Evolutionary conservation across 768 basidiomycete genomes (phyloP).

Genomic region (Gloeostereum incarnatum): DNA sequence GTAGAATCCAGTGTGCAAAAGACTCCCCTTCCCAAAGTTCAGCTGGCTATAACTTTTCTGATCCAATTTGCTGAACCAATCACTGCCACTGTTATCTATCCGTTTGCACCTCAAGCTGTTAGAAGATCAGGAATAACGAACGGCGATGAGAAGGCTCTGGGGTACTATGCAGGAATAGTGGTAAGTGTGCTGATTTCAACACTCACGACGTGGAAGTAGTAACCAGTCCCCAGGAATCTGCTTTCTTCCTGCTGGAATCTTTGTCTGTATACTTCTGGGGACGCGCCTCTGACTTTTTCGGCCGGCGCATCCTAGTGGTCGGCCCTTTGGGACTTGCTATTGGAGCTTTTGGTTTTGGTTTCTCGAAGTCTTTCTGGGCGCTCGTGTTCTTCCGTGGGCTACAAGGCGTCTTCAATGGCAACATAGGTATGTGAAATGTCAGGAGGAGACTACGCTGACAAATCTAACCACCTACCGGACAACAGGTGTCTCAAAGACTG

Average conservation of each 20-base stretch:
- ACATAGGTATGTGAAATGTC: slow-evolving; percentile 10
- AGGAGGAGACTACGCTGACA: not conserved
- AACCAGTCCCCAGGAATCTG: slow-evolving; percentile 10
- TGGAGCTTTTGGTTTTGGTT: slow-evolving; percentile 17
- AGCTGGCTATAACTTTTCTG: slow-evolving; percentile 25
- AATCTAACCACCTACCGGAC: not conserved
- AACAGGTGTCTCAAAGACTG: not conserved
- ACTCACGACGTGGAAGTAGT: not conserved
- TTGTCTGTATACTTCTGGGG: no score
- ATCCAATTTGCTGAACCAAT: slow-evolving; percentile 36
- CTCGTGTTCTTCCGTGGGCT: slow-evolving; percentile 14
- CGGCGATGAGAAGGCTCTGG: slow-evolving; percentile 11
- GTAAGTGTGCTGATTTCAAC: slow-evolving; percentile 5
- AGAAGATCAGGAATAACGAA: slow-evolving; percentile 7
- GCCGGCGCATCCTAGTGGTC: slow-evolving; percentile 14
- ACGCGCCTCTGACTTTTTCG: slow-evolving; percentile 16
- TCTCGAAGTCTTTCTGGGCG: slow-evolving; percentile 16
- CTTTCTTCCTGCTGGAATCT: slow-evolving; percentile 16
- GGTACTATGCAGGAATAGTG: slow-evolving; percentile 14
- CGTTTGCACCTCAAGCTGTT: slow-evolving; percentile 15
- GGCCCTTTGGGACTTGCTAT: slow-evolving; percentile 17
- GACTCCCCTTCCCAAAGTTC: slow-evolving; percentile 30
- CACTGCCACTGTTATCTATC: slow-evolving; percentile 18
- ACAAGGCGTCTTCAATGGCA: slow-evolving; percentile 16
- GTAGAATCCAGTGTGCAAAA: slow-evolving; percentile 6